phyloP scores from a whole-genome alignment of 441 rosid species.

The Bruguiera hainesii region DNA sequence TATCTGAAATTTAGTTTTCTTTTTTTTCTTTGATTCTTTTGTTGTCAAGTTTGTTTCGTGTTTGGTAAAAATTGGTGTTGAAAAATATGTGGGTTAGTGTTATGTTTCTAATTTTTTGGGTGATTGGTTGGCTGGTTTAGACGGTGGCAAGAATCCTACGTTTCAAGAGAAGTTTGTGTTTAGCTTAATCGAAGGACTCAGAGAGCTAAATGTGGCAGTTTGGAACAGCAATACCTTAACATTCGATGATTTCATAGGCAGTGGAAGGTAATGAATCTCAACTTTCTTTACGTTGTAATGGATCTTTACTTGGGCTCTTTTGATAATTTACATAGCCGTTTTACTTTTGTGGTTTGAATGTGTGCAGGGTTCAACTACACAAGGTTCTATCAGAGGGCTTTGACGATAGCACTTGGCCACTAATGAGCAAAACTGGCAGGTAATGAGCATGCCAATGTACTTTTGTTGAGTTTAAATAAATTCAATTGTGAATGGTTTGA shows the following conservation, averaged over 20 bases:
- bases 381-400: conserved; percentile 70
- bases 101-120: not conserved
- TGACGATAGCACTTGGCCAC: conserved; percentile 65
- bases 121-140: conserved; percentile 27
- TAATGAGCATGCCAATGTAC: conserved; percentile 15
- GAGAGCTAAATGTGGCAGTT: conserved; percentile 55
- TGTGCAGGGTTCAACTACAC: conserved; percentile 59
- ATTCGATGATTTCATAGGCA: conserved; percentile 76
- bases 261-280: conserved; percentile 59
- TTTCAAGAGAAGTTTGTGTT: conserved; percentile 90
- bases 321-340: not conserved
- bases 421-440: conserved; percentile 73
- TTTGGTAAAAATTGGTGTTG: too few relatives aligned
- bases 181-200: conserved; percentile 74
- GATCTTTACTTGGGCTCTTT: not conserved
- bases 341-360: conserved; percentile 3
- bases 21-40: too few relatives aligned
- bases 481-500: not conserved
- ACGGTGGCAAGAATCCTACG: conserved; percentile 78
- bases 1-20: too few relatives aligned
- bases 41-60: too few relatives aligned
- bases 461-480: not conserved
- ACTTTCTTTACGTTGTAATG: not conserved
- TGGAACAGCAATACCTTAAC: conserved; percentile 88
- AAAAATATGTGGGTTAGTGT: too few relatives aligned